Percentiles rank a stretch among this genome's conserved stretches.
These are phyloP conservation scores for Myxozyma neglecta DNA, from an alignment of 805 yeast species.

Conservation along the genomic window DNA sequence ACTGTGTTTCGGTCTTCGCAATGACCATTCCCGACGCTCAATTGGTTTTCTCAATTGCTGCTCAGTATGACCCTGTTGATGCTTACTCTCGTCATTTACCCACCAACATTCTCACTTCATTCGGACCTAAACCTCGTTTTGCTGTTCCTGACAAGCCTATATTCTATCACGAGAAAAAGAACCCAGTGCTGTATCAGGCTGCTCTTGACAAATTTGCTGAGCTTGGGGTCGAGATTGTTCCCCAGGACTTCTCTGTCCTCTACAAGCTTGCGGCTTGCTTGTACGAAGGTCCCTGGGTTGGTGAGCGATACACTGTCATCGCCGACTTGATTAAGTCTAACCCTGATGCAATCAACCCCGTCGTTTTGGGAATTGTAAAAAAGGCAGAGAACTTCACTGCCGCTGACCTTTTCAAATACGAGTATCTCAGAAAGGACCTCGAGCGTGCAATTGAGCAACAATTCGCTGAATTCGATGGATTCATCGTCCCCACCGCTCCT, in stretches of 20 bases:
- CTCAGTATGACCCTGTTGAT: slow-evolving; percentile 69
- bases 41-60: slow-evolving; percentile 65
- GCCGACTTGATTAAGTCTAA: slow-evolving; percentile 69
- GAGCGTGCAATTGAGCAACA: slow-evolving; percentile 60
- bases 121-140: slow-evolving; percentile 59
- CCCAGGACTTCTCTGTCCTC: slow-evolving; percentile 72
- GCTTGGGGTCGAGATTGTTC: slow-evolving; percentile 59
- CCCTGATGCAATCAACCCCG: slow-evolving; percentile 78
- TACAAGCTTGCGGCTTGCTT: slow-evolving; percentile 80
- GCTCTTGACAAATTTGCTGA: slow-evolving; percentile 59
- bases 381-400: slow-evolving; percentile 80
- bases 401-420: slow-evolving; percentile 78
- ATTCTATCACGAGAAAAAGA: slow-evolving; percentile 81
- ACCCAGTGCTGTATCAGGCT: slow-evolving; percentile 63
- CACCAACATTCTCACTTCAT: slow-evolving; percentile 58
- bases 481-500: slow-evolving; percentile 93
- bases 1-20: slow-evolving; percentile 86
- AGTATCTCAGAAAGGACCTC: slow-evolving; percentile 81
- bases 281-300: slow-evolving; percentile 99
- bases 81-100: slow-evolving; percentile 82
- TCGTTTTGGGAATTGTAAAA: slow-evolving; percentile 70
- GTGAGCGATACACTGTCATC: slow-evolving; percentile 86
- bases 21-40: slow-evolving; percentile 82
- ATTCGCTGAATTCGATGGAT: slow-evolving; percentile 64
- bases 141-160: slow-evolving; percentile 73